A percentile compares a stretch with the other conserved stretches of the same genome.
Conservation (phyloP, 108 stramenopile species). For the Conticribra weissflogii region DNA sequence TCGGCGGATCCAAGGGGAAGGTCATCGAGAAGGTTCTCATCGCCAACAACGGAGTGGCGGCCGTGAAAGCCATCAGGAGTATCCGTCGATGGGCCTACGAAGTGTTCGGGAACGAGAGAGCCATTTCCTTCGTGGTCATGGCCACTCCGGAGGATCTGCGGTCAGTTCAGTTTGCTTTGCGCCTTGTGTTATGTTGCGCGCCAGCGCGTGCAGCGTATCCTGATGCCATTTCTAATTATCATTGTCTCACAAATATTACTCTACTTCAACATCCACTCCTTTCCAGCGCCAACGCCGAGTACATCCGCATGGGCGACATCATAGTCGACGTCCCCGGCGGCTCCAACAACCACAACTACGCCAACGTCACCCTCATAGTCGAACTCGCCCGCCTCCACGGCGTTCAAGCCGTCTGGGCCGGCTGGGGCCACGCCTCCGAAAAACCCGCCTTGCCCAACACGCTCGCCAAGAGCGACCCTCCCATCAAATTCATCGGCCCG, state of each 20-base stretch:
- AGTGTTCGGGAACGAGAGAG: conserved; percentile 91
- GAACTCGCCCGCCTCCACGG: conserved; percentile 96
- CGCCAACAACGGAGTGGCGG: conserved; percentile 94
- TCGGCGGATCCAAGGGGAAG: conserved; percentile 67
- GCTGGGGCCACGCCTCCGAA: conserved; percentile 99
- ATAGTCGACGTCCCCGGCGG: conserved; percentile 99
- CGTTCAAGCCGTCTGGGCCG: conserved; percentile 99
- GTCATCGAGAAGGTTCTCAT: conserved; percentile 88
- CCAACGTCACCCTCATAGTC: conserved; percentile 98
- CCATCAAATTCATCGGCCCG: conserved; percentile 98
- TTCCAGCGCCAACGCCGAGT: conserved; percentile 97
- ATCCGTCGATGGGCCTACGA: conserved; percentile 96
- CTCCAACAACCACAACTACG: conserved; percentile 99
- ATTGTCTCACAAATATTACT: neutral
- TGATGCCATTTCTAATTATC: conserved; percentile 3
- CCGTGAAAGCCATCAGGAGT: conserved; percentile 97
- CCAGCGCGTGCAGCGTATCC: too few species aligned
- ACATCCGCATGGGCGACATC: conserved; percentile 99
- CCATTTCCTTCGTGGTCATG: conserved; percentile 98
- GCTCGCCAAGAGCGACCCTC: conserved; percentile 76
- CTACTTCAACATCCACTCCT: conserved; percentile 37
- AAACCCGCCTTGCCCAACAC: conserved; percentile 95
- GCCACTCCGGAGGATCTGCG: conserved; percentile 98
- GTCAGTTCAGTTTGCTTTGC: conserved; percentile 53
- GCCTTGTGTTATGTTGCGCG: conserved; percentile 1